A percentile compares a stretch with the other conserved stretches of the same genome.
Evolutionary conservation across 352 stramenopile genomes (phyloP).

Genomic region (Phytophthora pinifolia): DNA sequence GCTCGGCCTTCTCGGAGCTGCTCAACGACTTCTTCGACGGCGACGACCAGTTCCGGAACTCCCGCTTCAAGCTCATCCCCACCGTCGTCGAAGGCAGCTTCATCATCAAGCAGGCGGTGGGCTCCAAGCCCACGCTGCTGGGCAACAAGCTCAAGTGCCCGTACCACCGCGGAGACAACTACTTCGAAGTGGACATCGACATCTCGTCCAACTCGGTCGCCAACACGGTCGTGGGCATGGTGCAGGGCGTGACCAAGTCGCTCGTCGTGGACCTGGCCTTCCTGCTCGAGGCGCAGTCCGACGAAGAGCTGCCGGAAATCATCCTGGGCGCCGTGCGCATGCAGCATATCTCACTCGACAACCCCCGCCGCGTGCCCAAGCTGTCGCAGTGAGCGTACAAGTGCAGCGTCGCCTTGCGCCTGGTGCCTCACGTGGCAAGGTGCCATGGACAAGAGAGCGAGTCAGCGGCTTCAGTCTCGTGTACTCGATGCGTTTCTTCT

Average conservation of each 20-base stretch:
- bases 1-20: constrained; percentile 87
- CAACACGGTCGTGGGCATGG: constrained; percentile 87
- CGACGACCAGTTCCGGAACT: constrained; percentile 95
- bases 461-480: neutral
- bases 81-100: constrained; percentile 97
- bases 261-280: constrained; percentile 91
- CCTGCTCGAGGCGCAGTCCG: constrained; percentile 78
- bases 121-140: constrained; percentile 95
- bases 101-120: constrained; percentile 95
- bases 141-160: constrained; percentile 96
- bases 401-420: neutral
- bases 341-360: constrained; percentile 84
- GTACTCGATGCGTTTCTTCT: constrained; percentile 13
- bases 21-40: constrained; percentile 93
- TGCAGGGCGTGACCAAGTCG: constrained; percentile 88
- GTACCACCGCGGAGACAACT: constrained; percentile 89
- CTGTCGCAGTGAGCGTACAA: constrained; percentile 19
- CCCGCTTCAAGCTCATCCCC: constrained; percentile 98
- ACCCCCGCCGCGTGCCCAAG: constrained; percentile 58
- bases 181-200: constrained; percentile 96
- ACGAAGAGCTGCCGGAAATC: constrained; percentile 87
- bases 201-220: constrained; percentile 93
- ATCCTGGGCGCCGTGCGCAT: constrained; percentile 81
- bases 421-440: constrained; percentile 16
- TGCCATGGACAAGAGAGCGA: neutral